Evolutionary conservation across 352 stramenopile species (phyloP).

Genomic region (Phytophthora boehmeriae): DNA sequence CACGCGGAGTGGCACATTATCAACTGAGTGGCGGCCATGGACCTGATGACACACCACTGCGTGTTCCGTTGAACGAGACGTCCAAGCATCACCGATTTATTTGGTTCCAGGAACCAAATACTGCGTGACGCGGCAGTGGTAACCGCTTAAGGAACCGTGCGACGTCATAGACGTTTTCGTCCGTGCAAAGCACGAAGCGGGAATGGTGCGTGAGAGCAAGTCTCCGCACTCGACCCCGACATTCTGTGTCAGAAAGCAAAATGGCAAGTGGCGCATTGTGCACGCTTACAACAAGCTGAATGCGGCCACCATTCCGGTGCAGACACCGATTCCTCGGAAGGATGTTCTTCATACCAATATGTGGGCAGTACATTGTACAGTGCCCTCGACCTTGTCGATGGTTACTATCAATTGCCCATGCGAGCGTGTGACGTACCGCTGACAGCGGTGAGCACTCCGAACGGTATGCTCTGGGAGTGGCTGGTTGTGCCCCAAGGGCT

Average conservation of each 20-base stretch:
- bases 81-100: too few species aligned
- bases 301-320: constrained; percentile 14
- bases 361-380: constrained; percentile 34
- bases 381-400: constrained; percentile 29
- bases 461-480: constrained; percentile 24
- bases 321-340: constrained; percentile 34
- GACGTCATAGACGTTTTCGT: constrained; percentile 39
- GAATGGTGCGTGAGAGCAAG: constrained; percentile 23
- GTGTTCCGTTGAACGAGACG: too few species aligned
- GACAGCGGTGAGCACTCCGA: constrained; percentile 22
- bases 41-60: too few species aligned
- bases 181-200: background rate
- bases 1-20: too few species aligned
- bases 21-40: too few species aligned
- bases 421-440: constrained; percentile 15
- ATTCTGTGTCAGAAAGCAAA: constrained; percentile 18
- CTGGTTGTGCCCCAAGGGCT: constrained; percentile 33
- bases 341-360: constrained; percentile 33
- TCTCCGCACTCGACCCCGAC: constrained; percentile 21
- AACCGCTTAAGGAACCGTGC: constrained; percentile 25
- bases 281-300: constrained; percentile 47
- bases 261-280: constrained; percentile 20
- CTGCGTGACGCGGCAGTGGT: constrained; percentile 27
- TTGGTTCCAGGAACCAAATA: constrained; percentile 20
- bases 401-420: constrained; percentile 45